These are phyloP conservation scores for Talaromyces borbonicus DNA, from an alignment of 495 filamentous ascomycete genomes.

Conservation along the genomic window DNA sequence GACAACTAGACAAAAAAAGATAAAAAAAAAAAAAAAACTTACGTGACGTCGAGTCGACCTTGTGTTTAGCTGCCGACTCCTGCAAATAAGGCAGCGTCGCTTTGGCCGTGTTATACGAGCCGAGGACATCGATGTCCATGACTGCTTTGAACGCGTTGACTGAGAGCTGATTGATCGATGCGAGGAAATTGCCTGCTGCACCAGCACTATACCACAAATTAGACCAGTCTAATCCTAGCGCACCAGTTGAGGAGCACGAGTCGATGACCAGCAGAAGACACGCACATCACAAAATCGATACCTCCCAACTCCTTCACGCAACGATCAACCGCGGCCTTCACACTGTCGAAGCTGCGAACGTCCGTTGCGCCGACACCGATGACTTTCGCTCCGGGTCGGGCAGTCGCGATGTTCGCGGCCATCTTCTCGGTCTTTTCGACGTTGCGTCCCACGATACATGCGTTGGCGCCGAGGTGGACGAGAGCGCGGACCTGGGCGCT, in stretches of 20 bases:
- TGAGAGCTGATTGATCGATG: conserved; percentile 69
- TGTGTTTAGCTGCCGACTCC: conserved; percentile 56
- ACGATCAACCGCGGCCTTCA: conserved; percentile 63
- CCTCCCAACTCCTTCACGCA: conserved; percentile 73
- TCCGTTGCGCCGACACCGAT: conserved; percentile 78
- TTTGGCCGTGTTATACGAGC: conserved; percentile 91
- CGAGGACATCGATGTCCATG: conserved; percentile 91
- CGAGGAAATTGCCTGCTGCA: conserved; percentile 93
- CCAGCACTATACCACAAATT: conserved; percentile 60
- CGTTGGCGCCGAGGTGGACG: conserved; percentile 84
- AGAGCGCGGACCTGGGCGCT: conserved; percentile 86
- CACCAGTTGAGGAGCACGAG: background rate
- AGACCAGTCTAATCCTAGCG: too few species aligned
- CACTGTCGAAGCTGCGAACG: conserved; percentile 59
- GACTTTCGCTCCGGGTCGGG: conserved; percentile 67
- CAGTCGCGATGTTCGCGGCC: conserved; percentile 71
- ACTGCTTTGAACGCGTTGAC: conserved; percentile 90
- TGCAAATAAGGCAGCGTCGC: conserved; percentile 73
- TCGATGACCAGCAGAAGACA: background rate
- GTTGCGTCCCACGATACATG: conserved; percentile 86
- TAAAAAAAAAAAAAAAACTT: conserved; percentile 9
- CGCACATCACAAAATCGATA: conserved; percentile 89
- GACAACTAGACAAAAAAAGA: background rate
- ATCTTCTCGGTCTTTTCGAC: conserved; percentile 76
- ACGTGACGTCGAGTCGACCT: conserved; percentile 37